Evolutionary conservation across 2,329 filamentous ascomycete genomes (phyloP).

Genomic region (Domatiomyces globalis): DNA sequence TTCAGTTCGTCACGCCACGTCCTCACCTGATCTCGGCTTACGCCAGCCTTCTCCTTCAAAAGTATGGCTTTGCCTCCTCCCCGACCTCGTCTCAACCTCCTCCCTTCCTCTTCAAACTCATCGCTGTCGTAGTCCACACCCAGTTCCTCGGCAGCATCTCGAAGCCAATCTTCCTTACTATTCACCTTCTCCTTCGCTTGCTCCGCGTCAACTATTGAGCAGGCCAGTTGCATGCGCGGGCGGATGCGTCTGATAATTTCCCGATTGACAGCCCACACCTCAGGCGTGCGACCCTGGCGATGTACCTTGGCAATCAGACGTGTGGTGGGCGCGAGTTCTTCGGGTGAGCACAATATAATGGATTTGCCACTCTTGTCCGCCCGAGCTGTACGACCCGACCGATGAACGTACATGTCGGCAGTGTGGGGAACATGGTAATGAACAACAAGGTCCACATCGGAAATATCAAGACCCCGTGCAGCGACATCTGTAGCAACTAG

Average conservation of each 20-base stretch:
- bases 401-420: conserved; percentile 88
- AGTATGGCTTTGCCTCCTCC: conserved; percentile 62
- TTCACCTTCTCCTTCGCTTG: conserved; percentile 78
- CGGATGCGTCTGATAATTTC: conserved; percentile 63
- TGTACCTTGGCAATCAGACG: conserved; percentile 82
- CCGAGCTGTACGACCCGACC: conserved; percentile 85
- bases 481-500: conserved; percentile 89
- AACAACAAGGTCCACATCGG: conserved; percentile 72
- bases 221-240: conserved; percentile 64
- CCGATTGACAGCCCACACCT: conserved; percentile 67
- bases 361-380: conserved; percentile 64
- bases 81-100: conserved; percentile 49
- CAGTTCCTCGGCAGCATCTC: conserved; percentile 73
- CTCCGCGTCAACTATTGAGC: conserved; percentile 67
- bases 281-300: conserved; percentile 27
- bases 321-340: conserved; percentile 74
- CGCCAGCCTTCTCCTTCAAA: conserved; percentile 49
- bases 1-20: conserved; percentile 58
- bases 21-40: conserved; percentile 57
- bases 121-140: conserved; percentile 90
- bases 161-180: conserved; percentile 73
- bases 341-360: conserved; percentile 76
- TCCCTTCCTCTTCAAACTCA: conserved; percentile 54
- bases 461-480: conserved; percentile 84
- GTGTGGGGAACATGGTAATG: conserved; percentile 91